Base-by-base conservation (phyloP, 192 early-diverging fungal species). In the Diversispora eburnea region DNA sequence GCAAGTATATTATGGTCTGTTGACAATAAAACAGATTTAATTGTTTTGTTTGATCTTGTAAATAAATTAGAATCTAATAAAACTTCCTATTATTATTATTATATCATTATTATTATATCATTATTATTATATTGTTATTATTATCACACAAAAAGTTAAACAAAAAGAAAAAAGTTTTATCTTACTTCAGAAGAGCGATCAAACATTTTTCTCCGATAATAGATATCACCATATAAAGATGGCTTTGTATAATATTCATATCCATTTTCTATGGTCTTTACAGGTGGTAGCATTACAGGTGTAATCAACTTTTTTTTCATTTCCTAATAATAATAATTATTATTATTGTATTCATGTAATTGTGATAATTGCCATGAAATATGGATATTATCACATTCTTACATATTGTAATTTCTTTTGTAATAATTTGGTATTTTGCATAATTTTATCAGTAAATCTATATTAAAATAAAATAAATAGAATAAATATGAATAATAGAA, bases 201-300 rank as follows among this genome's bases (percentile, higher is more conserved):
- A 13, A 70, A 62, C 6, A 80, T 76, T 39, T 67, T 76, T 54
- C 81, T 81, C 45, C 86, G 73, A 64, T 82, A 83, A 63, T 87
- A 87, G 7, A 85, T 75, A 74, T 80, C 76, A 2, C 86, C 86
- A 58, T 80, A 73, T 2, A 80, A 64, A 62, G 78, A 83, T 15
- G 78, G 80, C 46, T 78, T 81, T 8, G 84, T 79, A 59, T 85
- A 87, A 67, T 85, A 87, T 42, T 87, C 86, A 41, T 82, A 87
- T 33, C 84, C 86, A 45, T 79, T 67, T 4, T 78, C 79, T 43
- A 77, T 41, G 3, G 83, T 84, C 22, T 79, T 84, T 52, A 87
- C 63, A 5, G 86, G 84, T 19, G 81, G 79, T 19, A 81, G 65
- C 15, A 76, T 55, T 17, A 64, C 79, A 52, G 68, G 74, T 13